A percentile compares a stretch with the other conserved stretches of the same genome.
Conservation (phyloP, 306 rosid genomes). For the Cucumis cinereus region DNA sequence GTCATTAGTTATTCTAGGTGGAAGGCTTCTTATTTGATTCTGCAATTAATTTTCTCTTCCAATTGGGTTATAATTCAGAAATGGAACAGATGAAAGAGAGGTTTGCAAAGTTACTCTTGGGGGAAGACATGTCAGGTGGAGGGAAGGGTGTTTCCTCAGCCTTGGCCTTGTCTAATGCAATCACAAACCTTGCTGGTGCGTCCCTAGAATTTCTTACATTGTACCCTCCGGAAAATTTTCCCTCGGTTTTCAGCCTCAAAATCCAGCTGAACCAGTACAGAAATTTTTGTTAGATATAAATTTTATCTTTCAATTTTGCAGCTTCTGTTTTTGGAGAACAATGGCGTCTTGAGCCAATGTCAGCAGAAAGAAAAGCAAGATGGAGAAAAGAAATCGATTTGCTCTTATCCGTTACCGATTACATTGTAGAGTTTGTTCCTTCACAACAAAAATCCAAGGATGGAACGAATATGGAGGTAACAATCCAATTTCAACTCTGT, state of each 20-base stretch:
- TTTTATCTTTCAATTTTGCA: conserved; percentile 16
- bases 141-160: conserved; percentile 97
- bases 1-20: not conserved
- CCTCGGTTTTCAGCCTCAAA: no score
- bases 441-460: conserved; percentile 69
- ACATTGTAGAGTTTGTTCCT: conserved; percentile 87
- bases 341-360: conserved; percentile 80
- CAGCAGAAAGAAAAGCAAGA: conserved; percentile 51
- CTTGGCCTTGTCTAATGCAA: conserved; percentile 90
- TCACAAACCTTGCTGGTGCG: conserved; percentile 90
- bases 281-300: not conserved
- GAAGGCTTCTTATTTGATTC: not conserved
- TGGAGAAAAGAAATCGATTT: conserved; percentile 83
- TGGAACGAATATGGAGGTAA: conserved; percentile 84
- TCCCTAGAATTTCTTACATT: not conserved
- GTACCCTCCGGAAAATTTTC: not conserved
- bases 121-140: conserved; percentile 99
- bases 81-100: conserved; percentile 90
- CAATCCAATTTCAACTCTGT: not conserved
- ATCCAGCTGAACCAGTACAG: not conserved
- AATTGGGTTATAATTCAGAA: conserved; percentile 46
- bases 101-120: conserved; percentile 75
- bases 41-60: not conserved
- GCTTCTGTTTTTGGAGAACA: conserved; percentile 95
- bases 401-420: conserved; percentile 78